Evolutionary conservation across 2,329 filamentous ascomycete species (phyloP).

Genomic region (Pseudopyricularia javanii): DNA sequence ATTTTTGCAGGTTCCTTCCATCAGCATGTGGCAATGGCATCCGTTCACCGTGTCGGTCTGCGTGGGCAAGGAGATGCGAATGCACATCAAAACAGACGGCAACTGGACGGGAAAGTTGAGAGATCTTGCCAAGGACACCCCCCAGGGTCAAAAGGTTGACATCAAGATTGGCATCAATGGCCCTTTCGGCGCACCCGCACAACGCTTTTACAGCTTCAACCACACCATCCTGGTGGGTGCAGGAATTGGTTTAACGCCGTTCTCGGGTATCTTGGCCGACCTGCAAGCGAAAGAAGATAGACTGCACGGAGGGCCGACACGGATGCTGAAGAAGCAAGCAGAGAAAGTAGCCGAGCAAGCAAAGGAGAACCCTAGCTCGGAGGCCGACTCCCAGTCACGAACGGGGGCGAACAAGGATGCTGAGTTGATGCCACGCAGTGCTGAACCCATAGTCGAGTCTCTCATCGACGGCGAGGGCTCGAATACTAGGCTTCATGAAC

Average conservation of each 20-base stretch:
- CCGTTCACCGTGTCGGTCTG: constrained; percentile 47
- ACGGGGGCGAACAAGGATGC: background rate
- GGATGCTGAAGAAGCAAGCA: constrained; percentile 1
- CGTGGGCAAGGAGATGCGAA: constrained; percentile 33
- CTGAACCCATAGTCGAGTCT: background rate
- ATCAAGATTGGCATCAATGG: constrained; percentile 51
- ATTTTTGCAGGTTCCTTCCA: constrained; percentile 38
- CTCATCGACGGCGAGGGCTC: background rate
- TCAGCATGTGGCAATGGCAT: constrained; percentile 46
- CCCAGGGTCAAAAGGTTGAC: constrained; percentile 13
- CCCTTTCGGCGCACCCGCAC: constrained; percentile 73
- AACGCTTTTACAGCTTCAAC: constrained; percentile 85
- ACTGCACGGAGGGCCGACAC: constrained; percentile 15
- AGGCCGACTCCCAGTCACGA: background rate
- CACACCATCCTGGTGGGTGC: constrained; percentile 68
- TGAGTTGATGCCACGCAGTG: background rate
- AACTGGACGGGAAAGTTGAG: constrained; percentile 39
- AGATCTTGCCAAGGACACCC: constrained; percentile 22
- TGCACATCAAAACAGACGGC: constrained; percentile 47
- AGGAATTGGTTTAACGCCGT: constrained; percentile 77
- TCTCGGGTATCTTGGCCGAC: constrained; percentile 59
- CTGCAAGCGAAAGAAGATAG: constrained; percentile 33
- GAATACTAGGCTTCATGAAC: background rate
- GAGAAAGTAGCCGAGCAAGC: constrained; percentile 3
- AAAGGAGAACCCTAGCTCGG: background rate